Percentiles rank a stretch among this genome's conserved stretches.
Conservation (phyloP, 345 rosid genomes). For the Eucalyptus shirleyi region DNA sequence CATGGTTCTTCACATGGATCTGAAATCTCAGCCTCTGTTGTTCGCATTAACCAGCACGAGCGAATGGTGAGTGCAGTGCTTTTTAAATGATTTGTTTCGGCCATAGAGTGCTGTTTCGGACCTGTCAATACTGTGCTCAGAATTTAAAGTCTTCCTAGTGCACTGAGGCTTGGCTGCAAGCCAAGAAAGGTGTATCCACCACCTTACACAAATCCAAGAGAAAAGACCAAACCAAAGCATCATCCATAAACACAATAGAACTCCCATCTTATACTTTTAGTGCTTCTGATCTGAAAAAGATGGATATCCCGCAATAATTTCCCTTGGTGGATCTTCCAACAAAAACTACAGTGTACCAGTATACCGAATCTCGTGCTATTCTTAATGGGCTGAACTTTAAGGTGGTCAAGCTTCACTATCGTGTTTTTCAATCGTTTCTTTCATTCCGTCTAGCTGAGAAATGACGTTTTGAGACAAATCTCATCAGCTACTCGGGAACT, state of each 20-base stretch:
- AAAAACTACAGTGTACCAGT: not conserved
- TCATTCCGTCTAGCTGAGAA: constrained; percentile 46
- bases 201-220: not conserved
- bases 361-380: not conserved
- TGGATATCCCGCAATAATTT: not conserved
- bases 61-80: not conserved
- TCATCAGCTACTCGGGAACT: constrained; percentile 57
- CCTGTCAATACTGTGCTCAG: not conserved
- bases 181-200: not conserved
- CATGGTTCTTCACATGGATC: not conserved
- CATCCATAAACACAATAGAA: not conserved
- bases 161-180: not conserved
- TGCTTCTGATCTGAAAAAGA: not conserved
- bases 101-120: not conserved
- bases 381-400: not conserved
- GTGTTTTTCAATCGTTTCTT: constrained; percentile 26
- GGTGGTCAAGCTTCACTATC: constrained; percentile 2
- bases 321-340: not conserved
- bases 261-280: not conserved
- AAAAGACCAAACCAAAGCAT: not conserved
- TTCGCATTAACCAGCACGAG: not conserved
- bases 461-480: constrained; percentile 57
- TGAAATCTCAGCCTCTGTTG: not conserved
- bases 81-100: not conserved
- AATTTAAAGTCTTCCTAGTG: not conserved